Evolutionary conservation across 2,329 filamentous ascomycete species (phyloP).

Genomic region (Botrytis porri): DNA sequence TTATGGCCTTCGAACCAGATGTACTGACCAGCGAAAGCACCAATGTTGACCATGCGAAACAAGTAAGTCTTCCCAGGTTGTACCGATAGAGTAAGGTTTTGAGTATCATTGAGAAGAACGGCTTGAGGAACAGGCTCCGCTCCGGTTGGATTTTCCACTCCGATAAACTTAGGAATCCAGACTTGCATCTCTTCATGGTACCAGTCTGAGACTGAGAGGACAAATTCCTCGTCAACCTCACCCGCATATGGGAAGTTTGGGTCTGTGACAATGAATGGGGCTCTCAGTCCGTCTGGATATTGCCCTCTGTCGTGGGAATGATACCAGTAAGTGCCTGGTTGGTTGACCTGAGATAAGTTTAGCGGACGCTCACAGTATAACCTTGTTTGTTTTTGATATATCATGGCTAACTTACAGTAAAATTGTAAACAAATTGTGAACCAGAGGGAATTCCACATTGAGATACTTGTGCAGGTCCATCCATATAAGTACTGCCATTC

Average conservation of each 20-base stretch:
- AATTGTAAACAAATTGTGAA: constrained; percentile 65
- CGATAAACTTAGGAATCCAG: constrained; percentile 46
- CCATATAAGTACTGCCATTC: constrained; percentile 65
- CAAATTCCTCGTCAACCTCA: constrained; percentile 52
- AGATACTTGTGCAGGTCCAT: constrained; percentile 63
- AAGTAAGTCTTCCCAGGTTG: constrained; percentile 69
- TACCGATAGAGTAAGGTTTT: constrained; percentile 57
- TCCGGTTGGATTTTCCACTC: constrained; percentile 48
- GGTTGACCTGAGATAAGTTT: constrained; percentile 44
- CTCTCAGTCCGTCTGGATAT: constrained; percentile 58
- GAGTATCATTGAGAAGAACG: constrained; percentile 69
- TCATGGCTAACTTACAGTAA: constrained; percentile 47
- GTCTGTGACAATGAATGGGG: constrained; percentile 55
- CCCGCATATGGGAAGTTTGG: constrained; percentile 47
- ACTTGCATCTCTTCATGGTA: constrained; percentile 55
- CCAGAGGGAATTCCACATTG: constrained; percentile 67
- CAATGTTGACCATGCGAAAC: constrained; percentile 69
- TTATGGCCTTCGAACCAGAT: constrained; percentile 66
- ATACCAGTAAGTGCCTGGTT: constrained; percentile 78
- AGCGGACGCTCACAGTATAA: constrained; percentile 36
- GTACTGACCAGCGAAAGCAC: constrained; percentile 66
- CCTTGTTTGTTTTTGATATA: not conserved
- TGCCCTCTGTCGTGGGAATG: constrained; percentile 55
- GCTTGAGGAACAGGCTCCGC: constrained; percentile 62
- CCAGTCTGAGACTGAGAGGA: constrained; percentile 58